Conservation (phyloP, 257 asterid genomes). For the Rehmannia glutinosa region DNA sequence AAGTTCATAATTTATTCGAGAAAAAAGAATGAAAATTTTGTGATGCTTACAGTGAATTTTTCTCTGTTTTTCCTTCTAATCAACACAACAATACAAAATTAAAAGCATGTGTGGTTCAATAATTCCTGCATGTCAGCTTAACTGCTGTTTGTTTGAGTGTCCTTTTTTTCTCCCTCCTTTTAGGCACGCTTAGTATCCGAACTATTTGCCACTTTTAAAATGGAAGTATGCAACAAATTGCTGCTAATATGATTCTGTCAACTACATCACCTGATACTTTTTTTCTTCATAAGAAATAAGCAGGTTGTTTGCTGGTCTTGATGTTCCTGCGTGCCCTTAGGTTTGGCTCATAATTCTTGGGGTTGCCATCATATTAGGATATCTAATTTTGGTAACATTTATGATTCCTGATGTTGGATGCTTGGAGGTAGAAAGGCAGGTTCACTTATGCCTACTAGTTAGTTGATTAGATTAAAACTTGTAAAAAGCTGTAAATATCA, state of each 20-base stretch:
- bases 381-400: not conserved
- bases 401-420: not conserved
- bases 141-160: not conserved
- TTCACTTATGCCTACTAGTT: not conserved
- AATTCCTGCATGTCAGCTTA: slow-evolving; percentile 5
- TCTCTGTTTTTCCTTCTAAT: not conserved
- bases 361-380: not conserved
- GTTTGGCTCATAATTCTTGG: not conserved
- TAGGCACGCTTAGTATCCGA: not conserved
- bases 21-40: not conserved
- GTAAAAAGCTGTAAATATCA: not conserved
- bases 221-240: not conserved
- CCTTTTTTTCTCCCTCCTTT: not conserved
- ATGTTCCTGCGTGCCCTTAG: not conserved
- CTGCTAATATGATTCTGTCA: not conserved
- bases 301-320: slow-evolving; percentile 5
- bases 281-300: not conserved
- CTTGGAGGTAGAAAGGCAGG: not conserved
- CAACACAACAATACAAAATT: too few species aligned
- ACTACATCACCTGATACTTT: not conserved
- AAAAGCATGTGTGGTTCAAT: slow-evolving; percentile 9
- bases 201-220: not conserved
- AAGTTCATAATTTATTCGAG: not conserved
- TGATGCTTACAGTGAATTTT: not conserved
- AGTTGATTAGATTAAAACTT: slow-evolving; percentile 6